phyloP scores from a whole-genome alignment of 352 stramenopile species.

The Plasmopara muralis region DNA sequence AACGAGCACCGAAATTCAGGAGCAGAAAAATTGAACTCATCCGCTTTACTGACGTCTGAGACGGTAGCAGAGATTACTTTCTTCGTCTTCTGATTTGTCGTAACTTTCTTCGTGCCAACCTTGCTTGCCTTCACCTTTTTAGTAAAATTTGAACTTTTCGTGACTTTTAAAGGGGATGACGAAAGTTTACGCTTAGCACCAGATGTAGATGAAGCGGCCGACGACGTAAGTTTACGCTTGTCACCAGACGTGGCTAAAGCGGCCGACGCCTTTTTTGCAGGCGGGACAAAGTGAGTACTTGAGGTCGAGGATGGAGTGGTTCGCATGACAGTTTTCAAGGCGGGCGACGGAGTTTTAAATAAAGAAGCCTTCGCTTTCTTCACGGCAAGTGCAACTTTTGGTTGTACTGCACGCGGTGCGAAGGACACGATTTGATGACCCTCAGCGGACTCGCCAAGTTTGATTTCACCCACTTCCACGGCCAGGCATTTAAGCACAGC shows the following conservation, averaged over 20 bases:
- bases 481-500: conserved; percentile 62
- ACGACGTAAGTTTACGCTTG: conserved; percentile 29
- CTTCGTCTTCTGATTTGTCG: conserved; percentile 20
- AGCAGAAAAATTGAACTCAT: conserved; percentile 38
- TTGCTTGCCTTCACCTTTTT: background rate
- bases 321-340: conserved; percentile 29
- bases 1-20: conserved; percentile 70
- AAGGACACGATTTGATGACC: conserved; percentile 57
- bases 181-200: no score
- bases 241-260: conserved; percentile 7
- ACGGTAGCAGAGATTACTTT: conserved; percentile 6
- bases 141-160: no score
- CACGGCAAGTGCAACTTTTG: conserved; percentile 6
- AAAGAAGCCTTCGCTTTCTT: conserved; percentile 29
- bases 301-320: conserved; percentile 9
- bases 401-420: conserved; percentile 9
- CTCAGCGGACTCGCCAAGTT: conserved; percentile 64
- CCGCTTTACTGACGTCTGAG: conserved; percentile 12
- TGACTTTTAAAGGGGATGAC: no score
- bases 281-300: conserved; percentile 20
- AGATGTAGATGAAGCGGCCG: background rate
- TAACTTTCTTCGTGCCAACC: background rate
- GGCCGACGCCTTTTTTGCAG: conserved; percentile 19
- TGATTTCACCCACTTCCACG: conserved; percentile 39
- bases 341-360: conserved; percentile 38